Conservation (phyloP, 805 yeast genomes). For the Candida oleophila region DNA sequence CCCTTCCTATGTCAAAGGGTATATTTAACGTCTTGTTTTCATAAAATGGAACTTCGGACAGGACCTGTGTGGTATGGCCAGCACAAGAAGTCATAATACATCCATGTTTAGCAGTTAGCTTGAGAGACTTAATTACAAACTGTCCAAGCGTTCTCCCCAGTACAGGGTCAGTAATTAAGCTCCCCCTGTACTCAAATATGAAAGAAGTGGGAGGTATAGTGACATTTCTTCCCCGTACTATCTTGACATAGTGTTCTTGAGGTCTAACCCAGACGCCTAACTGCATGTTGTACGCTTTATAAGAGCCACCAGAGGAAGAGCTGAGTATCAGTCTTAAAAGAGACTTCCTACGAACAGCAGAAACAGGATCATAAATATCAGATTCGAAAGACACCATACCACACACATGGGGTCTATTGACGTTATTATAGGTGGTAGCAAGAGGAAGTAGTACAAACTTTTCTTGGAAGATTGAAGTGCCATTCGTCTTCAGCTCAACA, state of each 20-base stretch:
- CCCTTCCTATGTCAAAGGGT: constrained; percentile 4
- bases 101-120: not conserved
- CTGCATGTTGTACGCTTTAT: not conserved
- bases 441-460: constrained; percentile 5
- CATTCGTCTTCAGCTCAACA: constrained; percentile 1
- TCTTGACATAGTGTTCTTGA: not conserved
- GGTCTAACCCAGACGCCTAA: not conserved
- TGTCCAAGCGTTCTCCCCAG: constrained; percentile 1
- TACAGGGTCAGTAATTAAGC: not conserved
- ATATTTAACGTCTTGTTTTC: not conserved
- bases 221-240: constrained; percentile 1
- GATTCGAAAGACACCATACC: not conserved
- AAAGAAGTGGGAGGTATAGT: constrained; percentile 2
- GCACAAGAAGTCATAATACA: constrained; percentile 1
- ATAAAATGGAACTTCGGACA: not conserved
- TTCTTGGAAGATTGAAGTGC: constrained; percentile 2
- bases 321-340: constrained; percentile 2
- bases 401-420: not conserved
- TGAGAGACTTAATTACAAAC: constrained; percentile 1
- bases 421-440: not conserved
- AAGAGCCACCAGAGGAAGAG: not conserved
- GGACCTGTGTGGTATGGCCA: not conserved
- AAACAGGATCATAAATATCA: not conserved
- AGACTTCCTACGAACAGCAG: not conserved
- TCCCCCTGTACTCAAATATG: constrained; percentile 2